These are phyloP conservation scores for Dendrocalamus latiflorus DNA, from an alignment of 202 grass and related monocot species.

Conservation along the genomic window DNA sequence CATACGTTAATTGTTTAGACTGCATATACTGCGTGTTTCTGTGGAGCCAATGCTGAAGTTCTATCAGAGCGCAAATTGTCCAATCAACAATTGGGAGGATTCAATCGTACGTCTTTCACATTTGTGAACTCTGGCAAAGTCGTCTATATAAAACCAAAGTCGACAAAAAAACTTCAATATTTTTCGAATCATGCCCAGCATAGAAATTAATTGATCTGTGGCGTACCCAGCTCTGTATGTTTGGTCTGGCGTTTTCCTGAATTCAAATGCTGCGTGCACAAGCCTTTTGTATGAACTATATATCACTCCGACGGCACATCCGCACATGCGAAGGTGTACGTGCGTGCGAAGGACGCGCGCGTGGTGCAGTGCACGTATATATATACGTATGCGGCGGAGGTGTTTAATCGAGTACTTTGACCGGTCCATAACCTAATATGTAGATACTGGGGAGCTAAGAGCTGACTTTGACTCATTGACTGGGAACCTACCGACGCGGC, in stretches of 20 bases:
- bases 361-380: not conserved
- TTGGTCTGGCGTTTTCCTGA: not conserved
- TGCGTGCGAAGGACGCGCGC: not conserved
- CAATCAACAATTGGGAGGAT: not conserved
- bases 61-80: not conserved
- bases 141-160: not conserved
- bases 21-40: not conserved
- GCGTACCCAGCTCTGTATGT: not conserved
- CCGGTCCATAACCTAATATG: not conserved
- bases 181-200: not conserved
- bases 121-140: not conserved
- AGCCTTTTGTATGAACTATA: not conserved
- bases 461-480: not conserved
- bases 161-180: not conserved
- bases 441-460: not conserved
- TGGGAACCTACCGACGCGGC: not conserved
- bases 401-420: conserved; percentile 8
- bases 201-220: too few relatives aligned
- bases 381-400: not conserved
- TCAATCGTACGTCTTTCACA: not conserved
- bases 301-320: not conserved
- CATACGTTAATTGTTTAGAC: not conserved
- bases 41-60: not conserved
- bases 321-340: not conserved
- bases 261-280: not conserved